phyloP scores from a whole-genome alignment of 2,329 filamentous ascomycete species.

The Dothideomycetidae sp. region DNA sequence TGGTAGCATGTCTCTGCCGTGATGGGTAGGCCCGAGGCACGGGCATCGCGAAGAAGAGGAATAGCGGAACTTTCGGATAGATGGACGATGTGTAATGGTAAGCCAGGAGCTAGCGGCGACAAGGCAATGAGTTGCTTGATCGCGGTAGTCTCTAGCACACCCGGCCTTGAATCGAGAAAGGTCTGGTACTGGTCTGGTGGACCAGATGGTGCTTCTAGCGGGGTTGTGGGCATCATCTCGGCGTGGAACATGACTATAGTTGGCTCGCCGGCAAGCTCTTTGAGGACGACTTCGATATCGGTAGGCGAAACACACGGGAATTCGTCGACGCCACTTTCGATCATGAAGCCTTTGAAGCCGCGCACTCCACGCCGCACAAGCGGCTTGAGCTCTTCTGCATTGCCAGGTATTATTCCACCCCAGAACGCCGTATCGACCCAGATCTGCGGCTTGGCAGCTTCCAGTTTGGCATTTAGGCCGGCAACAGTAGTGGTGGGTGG shows the following conservation, averaged over 20 bases:
- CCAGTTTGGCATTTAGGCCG: slow-evolving; percentile 71
- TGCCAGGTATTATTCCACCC: slow-evolving; percentile 85
- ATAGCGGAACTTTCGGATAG: slow-evolving; percentile 49
- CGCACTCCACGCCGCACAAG: slow-evolving; percentile 75
- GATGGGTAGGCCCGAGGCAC: slow-evolving; percentile 62
- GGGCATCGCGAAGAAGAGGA: slow-evolving; percentile 44
- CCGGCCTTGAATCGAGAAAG: slow-evolving; percentile 81
- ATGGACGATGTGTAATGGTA: slow-evolving; percentile 88
- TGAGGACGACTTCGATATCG: slow-evolving; percentile 71
- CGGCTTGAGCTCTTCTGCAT: slow-evolving; percentile 61
- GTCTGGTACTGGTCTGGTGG: slow-evolving; percentile 57
- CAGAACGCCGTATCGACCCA: slow-evolving; percentile 99
- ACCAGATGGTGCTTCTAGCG: slow-evolving; percentile 40
- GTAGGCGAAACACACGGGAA: slow-evolving; percentile 76
- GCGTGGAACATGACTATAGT: slow-evolving; percentile 99
- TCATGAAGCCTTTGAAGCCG: slow-evolving; percentile 95
- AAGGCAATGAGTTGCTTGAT: slow-evolving; percentile 75
- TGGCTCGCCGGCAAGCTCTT: slow-evolving; percentile 60
- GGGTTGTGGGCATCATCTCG: slow-evolving; percentile 70
- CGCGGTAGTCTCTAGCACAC: slow-evolving; percentile 80
- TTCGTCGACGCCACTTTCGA: slow-evolving; percentile 91
- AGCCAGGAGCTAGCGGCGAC: slow-evolving; percentile 61
- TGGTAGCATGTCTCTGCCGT: slow-evolving; percentile 94
- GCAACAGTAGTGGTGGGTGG: slow-evolving; percentile 84
- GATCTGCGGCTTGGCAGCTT: slow-evolving; percentile 71